These are phyloP conservation scores for Taphrina communis DNA, from an alignment of 1,139 yeast species.

Conservation along the genomic window DNA sequence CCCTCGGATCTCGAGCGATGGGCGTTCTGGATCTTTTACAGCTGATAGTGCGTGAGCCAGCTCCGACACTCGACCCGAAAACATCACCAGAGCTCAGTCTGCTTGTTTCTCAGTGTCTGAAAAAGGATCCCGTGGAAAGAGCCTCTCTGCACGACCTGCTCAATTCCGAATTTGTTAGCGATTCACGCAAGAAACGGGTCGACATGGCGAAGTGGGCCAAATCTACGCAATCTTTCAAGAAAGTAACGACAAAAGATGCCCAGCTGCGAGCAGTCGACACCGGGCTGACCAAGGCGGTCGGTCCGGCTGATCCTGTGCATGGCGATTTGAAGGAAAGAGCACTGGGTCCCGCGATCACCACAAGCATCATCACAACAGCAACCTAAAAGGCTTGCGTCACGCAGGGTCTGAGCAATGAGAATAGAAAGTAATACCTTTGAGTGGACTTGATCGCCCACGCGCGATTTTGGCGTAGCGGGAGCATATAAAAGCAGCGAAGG, in stretches of 20 bases:
- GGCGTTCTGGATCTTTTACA: constrained; percentile 90
- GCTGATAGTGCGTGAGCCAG: constrained; percentile 88
- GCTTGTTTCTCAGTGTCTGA: constrained; percentile 30
- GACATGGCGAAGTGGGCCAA: constrained; percentile 64
- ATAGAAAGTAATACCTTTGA: no score
- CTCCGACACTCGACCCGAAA: constrained; percentile 63
- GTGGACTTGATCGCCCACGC: no score
- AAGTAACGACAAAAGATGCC: not conserved
- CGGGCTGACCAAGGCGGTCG: not conserved
- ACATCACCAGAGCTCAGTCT: constrained; percentile 30
- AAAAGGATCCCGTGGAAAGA: constrained; percentile 34
- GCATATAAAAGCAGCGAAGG: no score
- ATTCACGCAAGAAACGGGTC: constrained; percentile 55
- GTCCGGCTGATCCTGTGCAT: not conserved
- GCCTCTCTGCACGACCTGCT: constrained; percentile 30
- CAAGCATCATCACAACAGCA: no score
- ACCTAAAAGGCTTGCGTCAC: no score
- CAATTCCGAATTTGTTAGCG: constrained; percentile 54
- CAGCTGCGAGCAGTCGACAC: not conserved
- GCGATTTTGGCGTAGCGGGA: no score
- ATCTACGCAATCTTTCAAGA: constrained; percentile 42
- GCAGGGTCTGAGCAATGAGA: no score
- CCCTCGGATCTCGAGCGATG: constrained; percentile 64
- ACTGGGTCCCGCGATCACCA: no score
- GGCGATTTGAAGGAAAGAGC: no score